Evolutionary conservation across 352 stramenopile genomes (phyloP).

Genomic region (Phytophthora syringae): DNA sequence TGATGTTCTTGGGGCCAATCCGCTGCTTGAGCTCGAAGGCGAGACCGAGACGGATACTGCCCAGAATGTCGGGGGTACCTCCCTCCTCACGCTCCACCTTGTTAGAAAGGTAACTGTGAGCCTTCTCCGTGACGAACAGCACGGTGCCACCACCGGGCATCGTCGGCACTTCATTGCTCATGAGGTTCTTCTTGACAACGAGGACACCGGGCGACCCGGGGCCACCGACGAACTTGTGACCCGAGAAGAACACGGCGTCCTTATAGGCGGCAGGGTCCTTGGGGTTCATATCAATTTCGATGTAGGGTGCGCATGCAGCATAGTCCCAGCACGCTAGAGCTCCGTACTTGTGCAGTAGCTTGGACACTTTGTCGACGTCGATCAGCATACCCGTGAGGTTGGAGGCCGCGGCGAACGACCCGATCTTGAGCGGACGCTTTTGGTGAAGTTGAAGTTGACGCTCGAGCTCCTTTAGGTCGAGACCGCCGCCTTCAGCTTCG

Average conservation of each 20-base stretch:
- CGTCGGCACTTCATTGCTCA: conserved; percentile 65
- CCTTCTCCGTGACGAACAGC: conserved; percentile 63
- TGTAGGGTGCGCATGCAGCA: conserved; percentile 93
- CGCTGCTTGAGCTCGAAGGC: conserved; percentile 91
- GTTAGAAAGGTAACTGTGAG: conserved; percentile 82
- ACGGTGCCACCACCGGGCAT: conserved; percentile 55
- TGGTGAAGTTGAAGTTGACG: conserved; percentile 57
- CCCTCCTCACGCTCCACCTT: conserved; percentile 92
- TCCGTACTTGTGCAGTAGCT: conserved; percentile 91
- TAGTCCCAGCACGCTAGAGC: conserved; percentile 97
- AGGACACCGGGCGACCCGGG: conserved; percentile 93
- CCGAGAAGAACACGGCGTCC: conserved; percentile 96
- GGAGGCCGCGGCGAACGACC: conserved; percentile 92
- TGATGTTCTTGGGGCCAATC: conserved; percentile 58
- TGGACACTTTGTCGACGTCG: conserved; percentile 91
- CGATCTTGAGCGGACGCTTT: conserved; percentile 76
- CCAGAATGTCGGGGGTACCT: conserved; percentile 95
- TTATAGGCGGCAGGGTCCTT: conserved; percentile 62
- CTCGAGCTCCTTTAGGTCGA: conserved; percentile 71
- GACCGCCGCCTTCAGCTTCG: conserved; percentile 47
- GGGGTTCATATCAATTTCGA: conserved; percentile 97
- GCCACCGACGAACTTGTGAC: conserved; percentile 97
- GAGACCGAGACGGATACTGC: conserved; percentile 92
- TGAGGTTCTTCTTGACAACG: conserved; percentile 93
- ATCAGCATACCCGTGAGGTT: conserved; percentile 96